These are phyloP conservation scores for Guadua angustifolia DNA, from an alignment of 176 grass and related monocot genomes.

Conservation along the genomic window DNA sequence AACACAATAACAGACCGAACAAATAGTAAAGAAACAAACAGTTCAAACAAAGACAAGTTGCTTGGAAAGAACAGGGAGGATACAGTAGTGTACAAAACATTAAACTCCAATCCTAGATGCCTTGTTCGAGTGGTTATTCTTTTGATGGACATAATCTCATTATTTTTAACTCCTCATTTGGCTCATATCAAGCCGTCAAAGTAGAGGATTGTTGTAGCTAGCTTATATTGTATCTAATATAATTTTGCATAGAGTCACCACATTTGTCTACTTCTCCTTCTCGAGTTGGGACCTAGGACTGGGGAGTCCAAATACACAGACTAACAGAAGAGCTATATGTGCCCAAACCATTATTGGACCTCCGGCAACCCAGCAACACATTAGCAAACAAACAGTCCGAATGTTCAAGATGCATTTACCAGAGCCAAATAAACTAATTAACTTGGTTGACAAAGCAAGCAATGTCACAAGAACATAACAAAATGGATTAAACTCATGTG, in stretches of 20 bases:
- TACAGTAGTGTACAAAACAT: conserved; percentile 23
- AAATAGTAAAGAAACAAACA: conserved; percentile 28
- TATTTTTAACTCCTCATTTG: conserved; percentile 32
- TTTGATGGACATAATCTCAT: conserved; percentile 15
- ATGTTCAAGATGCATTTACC: conserved; percentile 8
- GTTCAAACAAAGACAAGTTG: conserved; percentile 33
- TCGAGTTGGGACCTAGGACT: neutral
- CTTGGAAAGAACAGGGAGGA: conserved; percentile 41
- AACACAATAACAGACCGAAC: conserved; percentile 28
- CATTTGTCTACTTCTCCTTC: conserved; percentile 43
- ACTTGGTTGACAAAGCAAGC: neutral
- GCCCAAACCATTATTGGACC: conserved; percentile 15
- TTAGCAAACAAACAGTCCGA: conserved; percentile 14
- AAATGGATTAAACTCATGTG: conserved; percentile 23
- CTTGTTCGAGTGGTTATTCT: conserved; percentile 39
- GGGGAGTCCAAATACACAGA: conserved; percentile 29
- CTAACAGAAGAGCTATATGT: neutral
- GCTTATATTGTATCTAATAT: conserved; percentile 37
- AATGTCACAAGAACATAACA: conserved; percentile 24
- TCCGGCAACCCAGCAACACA: conserved; percentile 23
- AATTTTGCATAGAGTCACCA: conserved; percentile 48
- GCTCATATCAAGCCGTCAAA: conserved; percentile 52
- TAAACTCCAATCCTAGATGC: conserved; percentile 28
- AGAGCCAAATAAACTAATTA: neutral
- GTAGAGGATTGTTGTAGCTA: conserved; percentile 34